phyloP scores from a whole-genome alignment of 1,139 yeast species.

The Yamadazyma diddensiae region DNA sequence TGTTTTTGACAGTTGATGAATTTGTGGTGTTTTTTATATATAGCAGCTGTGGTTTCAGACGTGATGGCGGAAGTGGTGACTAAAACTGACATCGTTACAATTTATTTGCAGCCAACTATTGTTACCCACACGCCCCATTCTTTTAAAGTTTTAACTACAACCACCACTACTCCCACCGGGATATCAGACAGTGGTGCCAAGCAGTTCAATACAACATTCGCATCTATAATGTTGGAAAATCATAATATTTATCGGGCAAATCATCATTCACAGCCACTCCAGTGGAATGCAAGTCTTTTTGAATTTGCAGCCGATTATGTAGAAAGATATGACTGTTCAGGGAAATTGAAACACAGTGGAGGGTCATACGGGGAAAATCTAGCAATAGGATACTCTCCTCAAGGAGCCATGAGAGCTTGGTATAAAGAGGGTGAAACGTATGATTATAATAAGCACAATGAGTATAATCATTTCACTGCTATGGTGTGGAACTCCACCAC shows the following conservation, averaged over 20 bases:
- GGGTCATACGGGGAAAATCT: slow-evolving; percentile 39
- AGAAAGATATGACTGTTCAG: slow-evolving; percentile 30
- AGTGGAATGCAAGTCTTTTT: slow-evolving; percentile 30
- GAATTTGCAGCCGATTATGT: slow-evolving; percentile 32
- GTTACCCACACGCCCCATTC: too few relatives aligned
- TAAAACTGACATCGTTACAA: slow-evolving; percentile 2
- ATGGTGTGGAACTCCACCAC: slow-evolving; percentile 37
- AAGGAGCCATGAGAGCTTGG: slow-evolving; percentile 35
- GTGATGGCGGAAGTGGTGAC: slow-evolving; percentile 3
- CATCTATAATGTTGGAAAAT: slow-evolving; percentile 20
- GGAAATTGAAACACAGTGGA: slow-evolving; percentile 32
- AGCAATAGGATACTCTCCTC: slow-evolving; percentile 34
- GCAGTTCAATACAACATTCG: slow-evolving; percentile 21
- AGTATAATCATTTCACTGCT: slow-evolving; percentile 42
- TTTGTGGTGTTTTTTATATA: too few relatives aligned
- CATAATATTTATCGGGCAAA: slow-evolving; percentile 30
- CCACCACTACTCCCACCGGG: neutral
- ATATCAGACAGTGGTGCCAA: neutral
- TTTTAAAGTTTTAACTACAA: neutral
- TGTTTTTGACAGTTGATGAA: too few relatives aligned
- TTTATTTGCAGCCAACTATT: slow-evolving; percentile 7
- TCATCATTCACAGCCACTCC: slow-evolving; percentile 27
- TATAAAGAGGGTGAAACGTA: slow-evolving; percentile 32
- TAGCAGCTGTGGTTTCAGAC: too few relatives aligned
- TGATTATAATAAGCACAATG: slow-evolving; percentile 22